Percentiles rank a stretch among this genome's conserved stretches.
Evolutionary conservation across 495 filamentous ascomycete species (phyloP).

Genomic region (Aspergillus ostianus): DNA sequence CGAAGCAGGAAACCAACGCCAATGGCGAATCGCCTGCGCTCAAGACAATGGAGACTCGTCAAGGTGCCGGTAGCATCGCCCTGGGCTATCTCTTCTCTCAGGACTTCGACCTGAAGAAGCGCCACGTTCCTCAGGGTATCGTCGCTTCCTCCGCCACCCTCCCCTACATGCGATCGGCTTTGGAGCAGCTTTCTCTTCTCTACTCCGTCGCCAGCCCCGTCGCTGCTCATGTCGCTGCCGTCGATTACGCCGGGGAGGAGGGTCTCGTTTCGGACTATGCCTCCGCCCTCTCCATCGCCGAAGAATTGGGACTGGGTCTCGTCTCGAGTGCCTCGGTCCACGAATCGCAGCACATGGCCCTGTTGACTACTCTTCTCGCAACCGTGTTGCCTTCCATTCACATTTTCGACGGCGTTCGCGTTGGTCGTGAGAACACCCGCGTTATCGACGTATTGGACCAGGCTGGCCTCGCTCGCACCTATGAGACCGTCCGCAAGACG

Average conservation of each 20-base stretch:
- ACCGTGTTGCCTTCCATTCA: constrained; percentile 81
- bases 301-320: constrained; percentile 85
- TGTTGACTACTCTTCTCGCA: constrained; percentile 82
- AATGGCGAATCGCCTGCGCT: constrained; percentile 78
- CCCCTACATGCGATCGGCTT: constrained; percentile 71
- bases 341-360: constrained; percentile 92
- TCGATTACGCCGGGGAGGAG: constrained; percentile 73
- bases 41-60: constrained; percentile 77
- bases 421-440: constrained; percentile 79
- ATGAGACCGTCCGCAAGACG: constrained; percentile 64
- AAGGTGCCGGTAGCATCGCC: constrained; percentile 87
- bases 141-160: constrained; percentile 81
- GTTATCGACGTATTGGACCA: constrained; percentile 83
- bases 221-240: constrained; percentile 89
- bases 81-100: constrained; percentile 96
- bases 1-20: constrained; percentile 65
- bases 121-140: constrained; percentile 85
- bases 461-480: constrained; percentile 64
- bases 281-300: constrained; percentile 75
- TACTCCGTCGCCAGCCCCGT: constrained; percentile 90
- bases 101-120: constrained; percentile 89
- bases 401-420: constrained; percentile 86
- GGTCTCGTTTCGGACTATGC: constrained; percentile 86
- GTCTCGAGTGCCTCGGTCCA: constrained; percentile 82
- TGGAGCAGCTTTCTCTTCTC: constrained; percentile 86